Evolutionary conservation across 2,329 filamentous ascomycete genomes (phyloP).

Genomic region (Tolypocladium ophioglossoides): DNA sequence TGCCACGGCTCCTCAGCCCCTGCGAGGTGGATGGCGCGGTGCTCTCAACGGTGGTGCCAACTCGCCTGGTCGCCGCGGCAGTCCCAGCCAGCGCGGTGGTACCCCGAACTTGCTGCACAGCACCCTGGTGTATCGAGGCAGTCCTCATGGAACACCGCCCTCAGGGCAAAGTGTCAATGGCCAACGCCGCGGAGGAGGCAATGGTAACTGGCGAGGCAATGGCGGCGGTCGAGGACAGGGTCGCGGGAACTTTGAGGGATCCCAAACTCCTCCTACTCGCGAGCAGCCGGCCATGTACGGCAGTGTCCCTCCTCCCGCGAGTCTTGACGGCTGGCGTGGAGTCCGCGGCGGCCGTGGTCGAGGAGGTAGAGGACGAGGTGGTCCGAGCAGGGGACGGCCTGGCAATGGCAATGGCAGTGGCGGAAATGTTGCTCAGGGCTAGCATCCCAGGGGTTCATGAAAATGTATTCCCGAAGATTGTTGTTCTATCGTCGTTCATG

Average conservation of each 20-base stretch:
- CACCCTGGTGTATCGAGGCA: slow-evolving; percentile 40
- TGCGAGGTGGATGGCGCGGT: slow-evolving; percentile 48
- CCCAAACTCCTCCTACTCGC: slow-evolving; percentile 7
- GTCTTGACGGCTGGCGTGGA: slow-evolving; percentile 35
- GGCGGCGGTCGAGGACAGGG: slow-evolving; percentile 20
- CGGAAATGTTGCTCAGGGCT: slow-evolving; percentile 6
- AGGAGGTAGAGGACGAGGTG: slow-evolving; percentile 28
- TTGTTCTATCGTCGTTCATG: not conserved
- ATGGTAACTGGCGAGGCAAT: slow-evolving; percentile 11
- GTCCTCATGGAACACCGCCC: slow-evolving; percentile 15
- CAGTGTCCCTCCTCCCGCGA: slow-evolving; percentile 50
- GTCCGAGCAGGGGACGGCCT: slow-evolving; percentile 22
- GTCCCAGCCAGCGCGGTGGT: slow-evolving; percentile 26
- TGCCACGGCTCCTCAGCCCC: slow-evolving; percentile 40
- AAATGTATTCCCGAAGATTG: not conserved
- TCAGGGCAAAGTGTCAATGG: slow-evolving; percentile 18
- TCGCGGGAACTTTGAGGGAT: slow-evolving; percentile 15
- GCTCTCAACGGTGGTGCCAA: slow-evolving; percentile 37
- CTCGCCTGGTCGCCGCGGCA: slow-evolving; percentile 27
- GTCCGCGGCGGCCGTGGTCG: slow-evolving; percentile 29
- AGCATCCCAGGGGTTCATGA: slow-evolving; percentile 1
- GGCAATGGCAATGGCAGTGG: slow-evolving; percentile 11
- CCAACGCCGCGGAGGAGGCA: slow-evolving; percentile 13
- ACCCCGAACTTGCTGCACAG: slow-evolving; percentile 37
- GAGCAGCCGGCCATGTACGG: slow-evolving; percentile 30